Evolutionary conservation across 2,329 filamentous ascomycete genomes (phyloP), one percentile per base, ranked within the genome.

Genomic region (Akanthomyces dipterigenus): DNA sequence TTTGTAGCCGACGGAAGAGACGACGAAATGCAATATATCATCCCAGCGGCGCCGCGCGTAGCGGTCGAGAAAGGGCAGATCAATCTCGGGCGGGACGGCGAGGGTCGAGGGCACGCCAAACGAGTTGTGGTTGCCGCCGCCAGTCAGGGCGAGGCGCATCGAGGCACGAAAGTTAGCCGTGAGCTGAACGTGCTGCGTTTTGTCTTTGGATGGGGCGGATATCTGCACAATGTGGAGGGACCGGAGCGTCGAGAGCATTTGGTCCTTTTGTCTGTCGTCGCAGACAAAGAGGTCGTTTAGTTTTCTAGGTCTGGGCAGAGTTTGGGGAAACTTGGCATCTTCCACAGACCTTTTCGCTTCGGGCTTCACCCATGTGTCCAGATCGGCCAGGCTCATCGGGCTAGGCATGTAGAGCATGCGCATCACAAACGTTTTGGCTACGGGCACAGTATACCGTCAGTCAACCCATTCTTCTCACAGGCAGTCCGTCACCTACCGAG

Each of bases 371-470:
- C 93, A 96, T 46, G 84, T 78, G 67, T 98, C 92, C 63, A 99
- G 83, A 69, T 96, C 89, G 64, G 85, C 79, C n/a, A 91, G 82
- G 2, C 86, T 83, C 65, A 98, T 84, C 0, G 95, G 90, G 12
- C 84, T 81, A 45, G 91, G 90, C 78, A 96, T 89, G 77, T 96
- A 99, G 4, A 99, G 86, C 70, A 99, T 86, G 43, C 90, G 90
- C 88, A 97, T 96, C 64, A 99, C 93, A 70, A 99, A 89, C 18
- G 88, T 91, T 81, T 99, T 98, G 68, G 95, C 93, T 91, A 34
- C 51, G 22, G 26, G 34, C 22, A 18, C n/a, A 7, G 31, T 11
- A 34, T 34, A 34, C 31, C 31, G 14, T 38, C 36, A 38, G 36
- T 38, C 4, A 38, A 12, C 43, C 43, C 14, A 1, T 22, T 51